A percentile compares a stretch with the other conserved stretches of the same genome.
These are phyloP conservation scores for Zelopaecilomyces penicillatus DNA, from an alignment of 2,329 filamentous ascomycete species.

Conservation along the genomic window DNA sequence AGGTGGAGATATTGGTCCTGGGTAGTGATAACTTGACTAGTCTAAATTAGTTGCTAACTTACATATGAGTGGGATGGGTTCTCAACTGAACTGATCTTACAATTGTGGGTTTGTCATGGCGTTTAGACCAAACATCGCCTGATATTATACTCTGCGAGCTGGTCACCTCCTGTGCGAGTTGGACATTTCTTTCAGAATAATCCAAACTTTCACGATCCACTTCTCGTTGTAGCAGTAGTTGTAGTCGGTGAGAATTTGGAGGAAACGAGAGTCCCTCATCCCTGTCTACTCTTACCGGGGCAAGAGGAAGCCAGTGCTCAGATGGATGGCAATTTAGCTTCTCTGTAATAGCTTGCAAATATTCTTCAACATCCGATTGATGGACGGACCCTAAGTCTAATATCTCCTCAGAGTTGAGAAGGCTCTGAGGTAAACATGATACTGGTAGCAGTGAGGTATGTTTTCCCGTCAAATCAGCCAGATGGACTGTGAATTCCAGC, in stretches of 20 bases:
- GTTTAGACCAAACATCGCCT: too few relatives aligned
- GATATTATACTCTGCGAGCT: too few relatives aligned
- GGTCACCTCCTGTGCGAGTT: too few relatives aligned
- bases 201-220: slow-evolving; percentile 16
- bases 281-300: slow-evolving; percentile 11
- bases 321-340: slow-evolving; percentile 15
- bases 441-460: too few relatives aligned
- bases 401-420: slow-evolving; percentile 15
- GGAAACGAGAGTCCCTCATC: slow-evolving; percentile 23
- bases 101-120: neutral
- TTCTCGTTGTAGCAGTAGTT: slow-evolving; percentile 17
- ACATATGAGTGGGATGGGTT: too few relatives aligned
- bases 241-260: slow-evolving; percentile 12
- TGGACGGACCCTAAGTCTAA: slow-evolving; percentile 17
- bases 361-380: slow-evolving; percentile 15
- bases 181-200: neutral
- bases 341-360: slow-evolving; percentile 11
- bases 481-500: too few relatives aligned
- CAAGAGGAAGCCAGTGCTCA: slow-evolving; percentile 23
- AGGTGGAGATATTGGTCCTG: slow-evolving; percentile 18
- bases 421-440: neutral
- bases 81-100: neutral
- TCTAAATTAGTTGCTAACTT: too few relatives aligned
- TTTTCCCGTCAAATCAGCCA: too few relatives aligned
- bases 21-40: slow-evolving; percentile 1